Evolutionary conservation across 2,329 filamentous ascomycete species (phyloP), one percentile per base, ranked within the genome.

Genomic region (Botryotinia convoluta): DNA sequence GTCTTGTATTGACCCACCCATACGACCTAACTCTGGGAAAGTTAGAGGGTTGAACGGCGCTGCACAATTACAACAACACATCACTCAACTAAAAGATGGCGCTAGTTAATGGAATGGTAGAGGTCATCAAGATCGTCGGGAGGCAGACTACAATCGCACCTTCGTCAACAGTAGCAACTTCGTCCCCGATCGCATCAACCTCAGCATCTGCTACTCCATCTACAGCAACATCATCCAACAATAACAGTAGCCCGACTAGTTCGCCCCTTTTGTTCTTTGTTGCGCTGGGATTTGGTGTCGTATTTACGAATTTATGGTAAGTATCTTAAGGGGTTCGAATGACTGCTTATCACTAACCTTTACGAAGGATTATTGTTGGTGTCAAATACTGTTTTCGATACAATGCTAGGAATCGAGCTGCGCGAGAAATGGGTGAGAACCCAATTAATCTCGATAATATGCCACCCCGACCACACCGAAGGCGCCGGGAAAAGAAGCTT

Each of bases 371-470:
- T 80, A 99, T 99, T 79, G 96, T 99, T 75, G 96, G 96, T 78
- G 96, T 99, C 75, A 99, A 99, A 85, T 99, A 99, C 83, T 99
- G 96, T 84, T 99, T 99, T 84, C 89, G 96, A 79, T 98, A 99
- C 83, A 98, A 98, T 83, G 95, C 96, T 78, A 92, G 96, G 74
- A 97, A 97, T 81, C 92, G 96, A 69, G 90, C 91, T 75, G 85
- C 94, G 79, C 90, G 93, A 78, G 85, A 88, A 84, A 85, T 94
- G 79, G 93, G 95, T 77, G 92, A 93, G 81, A 95, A 98, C 76
- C 93, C 92, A 26, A 97, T 99, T 80, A 94, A 94, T 75, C 86
- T 99, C 76, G 89, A 95, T 74, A 88, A 91, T 73, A 94, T 98
- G 88, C 93, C 94, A 73, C 83, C 82, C 26, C 86, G 94, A 74